A percentile compares a stretch with the other conserved stretches of the same genome.
phyloP scores from a whole-genome alignment of 164 flowering plant genomes.

The Piper longum region DNA sequence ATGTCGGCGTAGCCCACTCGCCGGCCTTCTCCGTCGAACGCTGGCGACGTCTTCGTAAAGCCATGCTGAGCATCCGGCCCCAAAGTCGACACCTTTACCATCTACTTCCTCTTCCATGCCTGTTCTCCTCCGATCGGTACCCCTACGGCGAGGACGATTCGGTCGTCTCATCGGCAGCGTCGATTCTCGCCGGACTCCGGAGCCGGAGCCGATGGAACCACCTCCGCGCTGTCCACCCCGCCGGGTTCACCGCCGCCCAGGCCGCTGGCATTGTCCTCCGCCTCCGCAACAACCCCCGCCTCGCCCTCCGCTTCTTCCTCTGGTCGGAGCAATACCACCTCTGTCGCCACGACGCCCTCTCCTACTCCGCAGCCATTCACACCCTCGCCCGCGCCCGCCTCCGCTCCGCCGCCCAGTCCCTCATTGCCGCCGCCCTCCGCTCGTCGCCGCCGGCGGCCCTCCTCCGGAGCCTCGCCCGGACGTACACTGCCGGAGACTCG shows the following conservation, averaged over 20 bases:
- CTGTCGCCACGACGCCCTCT: constrained; percentile 39
- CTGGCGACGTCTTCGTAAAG: too few relatives aligned
- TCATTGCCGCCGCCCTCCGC: constrained; percentile 36
- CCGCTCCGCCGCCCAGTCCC: constrained; percentile 23
- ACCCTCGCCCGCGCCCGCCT: constrained; percentile 55
- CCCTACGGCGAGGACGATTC: constrained; percentile 1
- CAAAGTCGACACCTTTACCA: neutral
- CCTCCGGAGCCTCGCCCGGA: constrained; percentile 41
- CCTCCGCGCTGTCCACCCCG: constrained; percentile 38
- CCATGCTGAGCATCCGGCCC: neutral
- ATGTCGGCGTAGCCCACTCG: too few relatives aligned
- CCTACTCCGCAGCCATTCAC: constrained; percentile 64
- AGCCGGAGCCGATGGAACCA: constrained; percentile 61
- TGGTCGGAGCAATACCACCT: constrained; percentile 41
- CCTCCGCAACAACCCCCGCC: constrained; percentile 58
- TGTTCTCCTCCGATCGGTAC: neutral
- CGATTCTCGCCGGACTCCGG: constrained; percentile 40
- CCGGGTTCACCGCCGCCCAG: constrained; percentile 39
- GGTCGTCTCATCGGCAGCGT: constrained; percentile 23
- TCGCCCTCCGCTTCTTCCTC: constrained; percentile 59
- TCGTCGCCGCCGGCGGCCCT: constrained; percentile 17
- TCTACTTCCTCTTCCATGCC: neutral
- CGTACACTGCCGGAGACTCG: constrained; percentile 56
- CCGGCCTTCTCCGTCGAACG: too few relatives aligned
- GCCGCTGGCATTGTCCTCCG: constrained; percentile 44